Percentiles rank a stretch among this genome's conserved stretches.
Conservation (phyloP, 805 yeast genomes). For the Ogataea nitratoaversa region DNA sequence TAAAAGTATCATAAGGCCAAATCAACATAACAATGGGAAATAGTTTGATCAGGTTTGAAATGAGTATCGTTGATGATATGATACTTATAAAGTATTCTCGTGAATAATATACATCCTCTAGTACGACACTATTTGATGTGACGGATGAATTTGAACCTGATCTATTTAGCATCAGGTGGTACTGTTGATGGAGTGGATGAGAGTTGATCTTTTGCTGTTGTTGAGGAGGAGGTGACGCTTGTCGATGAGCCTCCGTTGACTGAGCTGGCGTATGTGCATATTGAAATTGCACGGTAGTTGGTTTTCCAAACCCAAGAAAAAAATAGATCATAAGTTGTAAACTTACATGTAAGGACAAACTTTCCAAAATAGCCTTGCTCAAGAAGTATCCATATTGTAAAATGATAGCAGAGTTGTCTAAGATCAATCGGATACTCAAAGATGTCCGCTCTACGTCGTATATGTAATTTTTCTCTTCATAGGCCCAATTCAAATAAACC, state of each 20-base stretch:
- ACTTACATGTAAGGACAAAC: conserved; percentile 17
- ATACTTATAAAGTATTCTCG: conserved; percentile 31
- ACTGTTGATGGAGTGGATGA: conserved; percentile 4
- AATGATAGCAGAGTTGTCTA: conserved; percentile 34
- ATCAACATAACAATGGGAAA: conserved; percentile 91
- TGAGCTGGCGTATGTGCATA: conserved; percentile 2
- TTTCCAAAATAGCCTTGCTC: conserved; percentile 40
- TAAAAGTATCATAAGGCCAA: conserved; percentile 91
- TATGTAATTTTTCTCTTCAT: conserved; percentile 59
- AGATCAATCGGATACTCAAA: conserved; percentile 24
- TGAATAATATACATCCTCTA: conserved; percentile 32
- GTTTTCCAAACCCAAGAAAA: conserved; percentile 30
- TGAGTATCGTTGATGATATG: conserved; percentile 62
- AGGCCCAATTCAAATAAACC: conserved; percentile 89
- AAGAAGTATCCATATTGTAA: conserved; percentile 57
- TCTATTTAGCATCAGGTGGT: conserved; percentile 2
- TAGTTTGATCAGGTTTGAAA: conserved; percentile 75
- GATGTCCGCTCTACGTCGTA: conserved; percentile 22
- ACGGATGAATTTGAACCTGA: conserved; percentile 3
- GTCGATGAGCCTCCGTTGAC: neutral
- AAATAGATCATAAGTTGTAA: conserved; percentile 32
- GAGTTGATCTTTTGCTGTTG: neutral
- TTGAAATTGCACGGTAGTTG: conserved; percentile 18
- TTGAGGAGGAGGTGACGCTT: conserved; percentile 5
- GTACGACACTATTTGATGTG: conserved; percentile 2